Conservation (phyloP, 139 green algal species). For the Spirogloea muscicola region DNA sequence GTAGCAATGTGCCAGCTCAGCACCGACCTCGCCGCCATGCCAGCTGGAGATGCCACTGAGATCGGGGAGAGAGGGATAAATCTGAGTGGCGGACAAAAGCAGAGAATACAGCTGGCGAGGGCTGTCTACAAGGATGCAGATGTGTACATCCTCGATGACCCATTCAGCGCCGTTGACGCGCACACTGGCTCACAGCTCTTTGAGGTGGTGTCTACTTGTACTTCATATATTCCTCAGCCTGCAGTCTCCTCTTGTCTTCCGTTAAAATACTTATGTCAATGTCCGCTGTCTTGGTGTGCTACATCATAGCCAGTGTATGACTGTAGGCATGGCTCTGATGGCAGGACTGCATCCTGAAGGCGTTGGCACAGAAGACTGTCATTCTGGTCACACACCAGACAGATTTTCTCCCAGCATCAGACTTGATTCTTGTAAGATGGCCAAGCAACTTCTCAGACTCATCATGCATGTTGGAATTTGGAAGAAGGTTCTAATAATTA, state of each 20-base stretch:
- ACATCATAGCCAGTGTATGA: no score
- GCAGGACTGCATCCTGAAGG: slow-evolving; percentile 64
- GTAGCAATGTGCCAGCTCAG: slow-evolving; percentile 15
- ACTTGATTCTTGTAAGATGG: slow-evolving; percentile 41
- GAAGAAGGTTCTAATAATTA: no score
- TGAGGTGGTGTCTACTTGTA: slow-evolving; percentile 34
- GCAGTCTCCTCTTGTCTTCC: no score
- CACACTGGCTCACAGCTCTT: slow-evolving; percentile 44
- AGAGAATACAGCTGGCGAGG: slow-evolving; percentile 58
- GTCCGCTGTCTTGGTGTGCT: no score
- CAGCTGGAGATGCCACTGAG: slow-evolving; percentile 59
- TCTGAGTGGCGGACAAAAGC: slow-evolving; percentile 48
- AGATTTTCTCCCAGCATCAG: slow-evolving; percentile 36
- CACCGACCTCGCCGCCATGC: slow-evolving; percentile 48
- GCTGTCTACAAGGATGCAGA: slow-evolving; percentile 60
- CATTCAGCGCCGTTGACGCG: slow-evolving; percentile 49
- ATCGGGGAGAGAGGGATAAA: slow-evolving; percentile 64
- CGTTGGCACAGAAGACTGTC: slow-evolving; percentile 59
- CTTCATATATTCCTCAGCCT: no score
- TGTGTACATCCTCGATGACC: slow-evolving; percentile 46
- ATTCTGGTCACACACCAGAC: slow-evolving; percentile 72
- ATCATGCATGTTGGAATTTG: no score
- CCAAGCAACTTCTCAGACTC: no score
- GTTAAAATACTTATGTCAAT: no score
- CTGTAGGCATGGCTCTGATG: neutral